Conservation (phyloP, 305 asterid genomes). For the Rubia occidens region DNA sequence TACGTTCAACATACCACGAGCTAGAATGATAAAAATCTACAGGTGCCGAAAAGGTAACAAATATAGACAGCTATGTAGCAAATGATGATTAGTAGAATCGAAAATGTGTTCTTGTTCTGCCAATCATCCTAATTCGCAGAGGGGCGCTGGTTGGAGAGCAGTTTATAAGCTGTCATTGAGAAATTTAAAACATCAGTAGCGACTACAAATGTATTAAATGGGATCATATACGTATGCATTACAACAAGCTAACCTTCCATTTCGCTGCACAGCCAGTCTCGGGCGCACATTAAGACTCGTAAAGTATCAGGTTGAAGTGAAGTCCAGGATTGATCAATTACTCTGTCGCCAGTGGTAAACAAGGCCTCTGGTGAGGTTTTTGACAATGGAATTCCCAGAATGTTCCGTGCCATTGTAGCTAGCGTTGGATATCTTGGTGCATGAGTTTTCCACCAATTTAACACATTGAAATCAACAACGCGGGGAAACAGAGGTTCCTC, state of each 20-base stretch:
- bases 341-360: slow-evolving; percentile 50
- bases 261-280: slow-evolving; percentile 68
- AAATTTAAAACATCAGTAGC: slow-evolving; percentile 9
- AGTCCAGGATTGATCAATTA: slow-evolving; percentile 44
- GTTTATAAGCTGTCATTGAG: slow-evolving; percentile 33
- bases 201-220: slow-evolving; percentile 15
- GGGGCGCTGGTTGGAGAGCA: slow-evolving; percentile 25
- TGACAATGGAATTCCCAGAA: slow-evolving; percentile 76
- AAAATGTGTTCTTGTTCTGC: not conserved
- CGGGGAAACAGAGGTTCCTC: slow-evolving; percentile 84
- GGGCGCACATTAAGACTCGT: slow-evolving; percentile 81
- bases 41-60: not conserved
- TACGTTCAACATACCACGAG: not conserved
- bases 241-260: slow-evolving; percentile 39
- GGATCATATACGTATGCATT: slow-evolving; percentile 7
- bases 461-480: slow-evolving; percentile 54
- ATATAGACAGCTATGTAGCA: slow-evolving; percentile 10
- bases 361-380: slow-evolving; percentile 47
- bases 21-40: slow-evolving; percentile 1
- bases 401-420: slow-evolving; percentile 84
- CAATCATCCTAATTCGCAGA: slow-evolving; percentile 26
- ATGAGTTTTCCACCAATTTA: slow-evolving; percentile 96
- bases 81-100: not conserved
- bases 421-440: slow-evolving; percentile 75
- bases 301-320: slow-evolving; percentile 57